Base-by-base conservation (phyloP, 345 rosid species). In the Populus euphratica region DNA sequence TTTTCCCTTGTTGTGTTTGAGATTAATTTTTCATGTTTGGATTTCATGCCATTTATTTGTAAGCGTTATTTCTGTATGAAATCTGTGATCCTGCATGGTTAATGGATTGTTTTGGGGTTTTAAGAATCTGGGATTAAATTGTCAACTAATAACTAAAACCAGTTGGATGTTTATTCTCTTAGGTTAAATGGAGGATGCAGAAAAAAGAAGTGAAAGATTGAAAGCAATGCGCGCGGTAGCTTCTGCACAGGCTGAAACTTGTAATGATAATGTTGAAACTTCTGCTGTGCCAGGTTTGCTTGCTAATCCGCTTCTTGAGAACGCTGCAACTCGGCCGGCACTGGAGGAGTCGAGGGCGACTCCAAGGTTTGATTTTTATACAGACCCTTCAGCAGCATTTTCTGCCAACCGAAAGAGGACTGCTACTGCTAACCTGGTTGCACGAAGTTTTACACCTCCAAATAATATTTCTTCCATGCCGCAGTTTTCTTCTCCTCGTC, bases 301-400 rank as follows among this genome's bases (percentile, higher is more conserved):
- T 43, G 82, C 86, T 8, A 91, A 95, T 79, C 98, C 99, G 9
- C 84, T 93, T 81, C 81, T 82, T 11, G 95, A 88, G 41, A 78
- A 11, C 14, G 73, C 89, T 5, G 75, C 80, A 4, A 69, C 79
- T 54, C 75, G 2, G 14, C 47, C 23, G 8, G 73, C 11, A 71
- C 85, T 77, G 68, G 88, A 79, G 73, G 85, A 66, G n/a, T 64
- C 83, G 1, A 61, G n/a, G 74, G 84, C 79, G 36, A 59, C 83
- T 54, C 85, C 86, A 7, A 87, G 93, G 81, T 94, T 91, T 73
- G 97, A 90, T 84, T 93, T 81, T 77, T 93, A 93, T 77, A 93
- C 95, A 0, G 91, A 94, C 38, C 94, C 98, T 5, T 86, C 87
- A 90, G 82, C 95, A 9, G 95, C 98, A 68, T 93, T 87, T 76